A percentile compares a stretch with the other conserved stretches of the same genome.
Conservation (phyloP, 2,329 filamentous ascomycete genomes). For the Fusarium verticillioides region DNA sequence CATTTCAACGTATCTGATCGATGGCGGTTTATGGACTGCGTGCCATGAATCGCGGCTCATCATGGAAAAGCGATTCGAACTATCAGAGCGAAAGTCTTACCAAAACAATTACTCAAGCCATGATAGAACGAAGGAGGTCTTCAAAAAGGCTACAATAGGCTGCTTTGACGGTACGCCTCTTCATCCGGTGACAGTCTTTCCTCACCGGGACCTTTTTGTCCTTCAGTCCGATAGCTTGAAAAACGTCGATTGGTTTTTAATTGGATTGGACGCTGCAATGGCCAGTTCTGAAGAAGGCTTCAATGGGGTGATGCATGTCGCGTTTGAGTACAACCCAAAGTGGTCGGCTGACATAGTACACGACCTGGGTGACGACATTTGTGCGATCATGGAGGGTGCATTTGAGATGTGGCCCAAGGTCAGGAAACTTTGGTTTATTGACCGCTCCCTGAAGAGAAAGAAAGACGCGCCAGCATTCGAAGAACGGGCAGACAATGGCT, state of each 20-base stretch:
- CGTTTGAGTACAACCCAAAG: constrained; percentile 3
- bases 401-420: too few species aligned
- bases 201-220: constrained; percentile 12
- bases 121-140: neutral
- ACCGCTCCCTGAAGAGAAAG: too few species aligned
- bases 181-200: neutral
- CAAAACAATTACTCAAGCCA: too few species aligned
- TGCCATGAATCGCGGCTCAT: constrained; percentile 11
- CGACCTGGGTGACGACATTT: too few species aligned
- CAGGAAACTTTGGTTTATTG: too few species aligned
- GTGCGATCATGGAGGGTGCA: too few species aligned
- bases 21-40: constrained; percentile 16
- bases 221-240: neutral
- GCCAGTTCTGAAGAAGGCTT: too few species aligned
- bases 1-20: constrained; percentile 5
- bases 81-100: neutral
- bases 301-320: neutral
- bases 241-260: too few species aligned
- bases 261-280: too few species aligned
- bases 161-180: neutral
- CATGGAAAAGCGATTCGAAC: neutral
- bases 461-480: too few species aligned
- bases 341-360: too few species aligned
- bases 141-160: neutral
- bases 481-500: too few species aligned